A percentile compares a stretch with the other conserved stretches of the same genome.
Evolutionary conservation across 306 rosid species (phyloP).

Genomic region (Gynostemma pentaphyllum): DNA sequence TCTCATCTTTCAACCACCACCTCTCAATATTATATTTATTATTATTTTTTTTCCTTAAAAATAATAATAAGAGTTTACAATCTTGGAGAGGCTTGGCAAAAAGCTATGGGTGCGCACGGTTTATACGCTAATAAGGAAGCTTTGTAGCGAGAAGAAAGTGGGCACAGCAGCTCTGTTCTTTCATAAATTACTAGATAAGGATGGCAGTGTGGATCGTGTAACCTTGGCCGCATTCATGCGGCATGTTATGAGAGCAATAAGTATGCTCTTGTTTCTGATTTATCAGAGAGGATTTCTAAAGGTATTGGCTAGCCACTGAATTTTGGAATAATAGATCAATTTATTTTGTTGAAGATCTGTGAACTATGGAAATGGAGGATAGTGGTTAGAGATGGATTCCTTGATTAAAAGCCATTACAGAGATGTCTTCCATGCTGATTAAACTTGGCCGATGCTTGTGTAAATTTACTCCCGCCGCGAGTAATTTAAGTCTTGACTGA

Average conservation of each 20-base stretch:
- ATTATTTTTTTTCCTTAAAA: no score
- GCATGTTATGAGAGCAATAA: constrained; percentile 77
- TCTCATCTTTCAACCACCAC: no score
- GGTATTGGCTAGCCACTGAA: constrained; percentile 25
- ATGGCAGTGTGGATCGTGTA: constrained; percentile 48
- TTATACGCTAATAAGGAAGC: constrained; percentile 64
- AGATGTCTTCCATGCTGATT: neutral
- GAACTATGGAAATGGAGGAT: neutral
- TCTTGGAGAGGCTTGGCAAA: constrained; percentile 56
- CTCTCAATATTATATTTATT: no score
- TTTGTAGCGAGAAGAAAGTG: constrained; percentile 63
- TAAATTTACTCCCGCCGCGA: neutral
- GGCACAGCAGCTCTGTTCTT: constrained; percentile 82
- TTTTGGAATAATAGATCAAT: neutral
- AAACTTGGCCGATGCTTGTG: neutral
- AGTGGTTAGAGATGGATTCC: neutral
- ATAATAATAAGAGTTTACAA: no score
- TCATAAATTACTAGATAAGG: constrained; percentile 56
- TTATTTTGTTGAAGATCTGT: neutral
- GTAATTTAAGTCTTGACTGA: neutral
- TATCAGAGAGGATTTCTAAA: constrained; percentile 47
- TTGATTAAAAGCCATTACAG: neutral
- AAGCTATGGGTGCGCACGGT: constrained; percentile 65
- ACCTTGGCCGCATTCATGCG: constrained; percentile 63
- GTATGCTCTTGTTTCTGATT: constrained; percentile 65